These are phyloP conservation scores for Blastobotrys americana DNA, from an alignment of 805 yeast genomes.

Conservation along the genomic window DNA sequence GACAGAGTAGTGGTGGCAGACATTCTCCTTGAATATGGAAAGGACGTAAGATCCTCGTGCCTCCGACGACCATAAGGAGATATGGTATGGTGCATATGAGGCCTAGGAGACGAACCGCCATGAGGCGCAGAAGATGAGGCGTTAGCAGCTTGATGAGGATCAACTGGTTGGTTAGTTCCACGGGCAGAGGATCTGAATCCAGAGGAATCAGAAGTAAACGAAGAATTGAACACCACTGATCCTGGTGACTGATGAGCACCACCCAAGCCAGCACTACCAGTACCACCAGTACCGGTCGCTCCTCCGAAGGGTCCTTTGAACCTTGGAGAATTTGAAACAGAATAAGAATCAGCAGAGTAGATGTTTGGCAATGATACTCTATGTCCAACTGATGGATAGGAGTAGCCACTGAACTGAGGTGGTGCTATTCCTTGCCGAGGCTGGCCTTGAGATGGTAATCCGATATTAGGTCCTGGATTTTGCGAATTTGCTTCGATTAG, in stretches of 20 bases:
- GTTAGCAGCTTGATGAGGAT: slow-evolving; percentile 33
- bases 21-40: slow-evolving; percentile 15
- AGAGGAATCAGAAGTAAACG: slow-evolving; percentile 22
- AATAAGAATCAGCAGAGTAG: slow-evolving; percentile 10
- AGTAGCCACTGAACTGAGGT: background rate
- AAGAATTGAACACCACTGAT: slow-evolving; percentile 20
- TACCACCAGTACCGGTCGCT: background rate
- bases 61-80: slow-evolving; percentile 4
- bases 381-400: slow-evolving; percentile 18
- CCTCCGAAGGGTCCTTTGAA: background rate
- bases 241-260: background rate
- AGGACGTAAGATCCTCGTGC: background rate
- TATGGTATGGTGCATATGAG: slow-evolving; percentile 2
- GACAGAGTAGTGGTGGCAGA: slow-evolving; percentile 15
- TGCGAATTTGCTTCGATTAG: too few species aligned
- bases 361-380: slow-evolving; percentile 23
- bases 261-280: background rate
- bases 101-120: slow-evolving; percentile 11
- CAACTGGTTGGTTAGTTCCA: slow-evolving; percentile 25
- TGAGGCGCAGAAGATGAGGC: background rate
- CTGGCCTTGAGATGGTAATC: background rate
- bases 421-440: background rate
- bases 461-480: too few species aligned
- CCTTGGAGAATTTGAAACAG: slow-evolving; percentile 1
- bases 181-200: slow-evolving; percentile 21